Conservation (phyloP, 768 basidiomycete genomes). For the Baorangia bicolor region DNA sequence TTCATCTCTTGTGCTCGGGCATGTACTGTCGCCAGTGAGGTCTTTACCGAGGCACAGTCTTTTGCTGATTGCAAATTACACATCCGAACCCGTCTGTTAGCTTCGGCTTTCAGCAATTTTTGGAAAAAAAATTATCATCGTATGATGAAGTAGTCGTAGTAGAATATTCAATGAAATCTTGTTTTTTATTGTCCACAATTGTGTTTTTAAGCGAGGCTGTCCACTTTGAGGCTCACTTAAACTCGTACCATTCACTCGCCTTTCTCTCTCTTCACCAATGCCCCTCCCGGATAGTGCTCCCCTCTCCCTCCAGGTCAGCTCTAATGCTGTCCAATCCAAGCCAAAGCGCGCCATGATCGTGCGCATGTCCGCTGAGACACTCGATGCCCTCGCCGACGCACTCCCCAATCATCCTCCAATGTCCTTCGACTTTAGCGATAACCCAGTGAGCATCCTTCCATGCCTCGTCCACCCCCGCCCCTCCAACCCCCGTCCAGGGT, state of each 20-base stretch:
- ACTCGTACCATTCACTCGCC: too few species aligned
- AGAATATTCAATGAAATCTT: too few species aligned
- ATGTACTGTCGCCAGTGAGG: slow-evolving; percentile 95
- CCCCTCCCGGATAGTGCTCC: slow-evolving; percentile 57
- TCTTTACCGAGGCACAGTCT: slow-evolving; percentile 92
- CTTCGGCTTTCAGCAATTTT: slow-evolving; percentile 92
- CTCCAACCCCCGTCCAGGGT: slow-evolving; percentile 40
- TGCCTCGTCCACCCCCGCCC: not conserved
- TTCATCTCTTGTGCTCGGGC: slow-evolving; percentile 91
- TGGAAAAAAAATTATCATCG: too few species aligned
- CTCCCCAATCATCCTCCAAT: slow-evolving; percentile 45
- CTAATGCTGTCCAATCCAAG: slow-evolving; percentile 52
- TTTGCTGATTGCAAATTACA: slow-evolving; percentile 98
- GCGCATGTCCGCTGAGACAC: slow-evolving; percentile 68
- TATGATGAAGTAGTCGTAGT: too few species aligned
- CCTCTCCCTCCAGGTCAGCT: slow-evolving; percentile 58
- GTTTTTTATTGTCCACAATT: too few species aligned
- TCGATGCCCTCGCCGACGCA: slow-evolving; percentile 64
- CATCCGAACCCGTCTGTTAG: slow-evolving; percentile 92
- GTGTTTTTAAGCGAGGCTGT: too few species aligned
- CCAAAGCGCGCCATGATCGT: slow-evolving; percentile 76
- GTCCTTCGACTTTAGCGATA: slow-evolving; percentile 61
- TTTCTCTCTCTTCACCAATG: slow-evolving; percentile 40
- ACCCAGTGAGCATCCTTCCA: slow-evolving; percentile 46
- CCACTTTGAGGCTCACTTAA: too few species aligned